Percentiles rank a stretch among this genome's conserved stretches.
Conservation (phyloP, 441 rosid species). For the Mallotus japonicus region DNA sequence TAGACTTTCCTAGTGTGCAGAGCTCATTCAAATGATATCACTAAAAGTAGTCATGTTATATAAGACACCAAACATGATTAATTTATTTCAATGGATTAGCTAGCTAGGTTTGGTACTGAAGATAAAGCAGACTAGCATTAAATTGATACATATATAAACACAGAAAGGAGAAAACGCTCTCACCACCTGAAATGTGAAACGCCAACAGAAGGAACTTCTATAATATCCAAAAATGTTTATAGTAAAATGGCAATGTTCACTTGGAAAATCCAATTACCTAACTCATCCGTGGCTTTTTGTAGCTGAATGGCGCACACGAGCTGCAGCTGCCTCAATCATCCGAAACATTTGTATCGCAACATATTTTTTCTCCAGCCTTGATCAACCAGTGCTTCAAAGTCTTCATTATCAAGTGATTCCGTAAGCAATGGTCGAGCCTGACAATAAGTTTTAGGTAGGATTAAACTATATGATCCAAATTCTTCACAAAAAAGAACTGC, state of each 20-base stretch:
- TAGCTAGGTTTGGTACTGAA: no score
- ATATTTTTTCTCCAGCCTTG: constrained; percentile 58
- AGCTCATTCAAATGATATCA: no score
- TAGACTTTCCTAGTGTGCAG: no score
- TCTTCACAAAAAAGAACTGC: not conserved
- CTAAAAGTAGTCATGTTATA: no score
- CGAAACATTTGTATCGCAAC: constrained; percentile 67
- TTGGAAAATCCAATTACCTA: constrained; percentile 38
- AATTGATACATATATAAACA: constrained; percentile 12
- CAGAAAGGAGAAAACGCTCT: constrained; percentile 52
- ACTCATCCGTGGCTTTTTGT: constrained; percentile 82
- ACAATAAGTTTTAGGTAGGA: constrained; percentile 8
- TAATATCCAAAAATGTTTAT: not conserved
- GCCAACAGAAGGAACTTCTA: not conserved
- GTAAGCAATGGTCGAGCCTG: constrained; percentile 82
- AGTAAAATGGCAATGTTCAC: not conserved
- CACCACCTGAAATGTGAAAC: constrained; percentile 45
- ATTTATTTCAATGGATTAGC: not conserved
- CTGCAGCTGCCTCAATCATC: constrained; percentile 94
- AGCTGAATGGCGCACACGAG: constrained; percentile 87
- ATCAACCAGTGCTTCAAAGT: constrained; percentile 63
- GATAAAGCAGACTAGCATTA: not conserved
- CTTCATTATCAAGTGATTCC: constrained; percentile 71
- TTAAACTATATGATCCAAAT: not conserved
- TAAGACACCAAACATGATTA: not conserved